phyloP scores from a whole-genome alignment of 768 basidiomycete species.

The Phanerochaete carnosa region DNA sequence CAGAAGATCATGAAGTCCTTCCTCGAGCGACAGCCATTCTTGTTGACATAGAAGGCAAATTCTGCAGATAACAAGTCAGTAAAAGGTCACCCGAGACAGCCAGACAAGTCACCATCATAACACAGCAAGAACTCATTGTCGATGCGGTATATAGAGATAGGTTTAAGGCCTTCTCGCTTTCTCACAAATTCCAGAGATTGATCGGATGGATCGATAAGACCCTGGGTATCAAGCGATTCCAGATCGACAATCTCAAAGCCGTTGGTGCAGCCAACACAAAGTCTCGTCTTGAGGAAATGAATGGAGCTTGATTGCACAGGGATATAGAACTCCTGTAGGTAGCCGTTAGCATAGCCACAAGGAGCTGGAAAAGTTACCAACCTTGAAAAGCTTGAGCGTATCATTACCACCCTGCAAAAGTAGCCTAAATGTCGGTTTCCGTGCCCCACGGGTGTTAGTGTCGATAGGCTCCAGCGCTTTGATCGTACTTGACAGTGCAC shows the following conservation, averaged over 20 bases:
- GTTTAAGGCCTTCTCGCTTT: constrained; percentile 75
- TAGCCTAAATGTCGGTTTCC: constrained; percentile 92
- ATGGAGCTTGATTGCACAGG: constrained; percentile 96
- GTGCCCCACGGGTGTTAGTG: constrained; percentile 71
- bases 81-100: neutral
- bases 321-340: constrained; percentile 90
- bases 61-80: constrained; percentile 47
- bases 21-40: constrained; percentile 87
- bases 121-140: constrained; percentile 96
- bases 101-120: constrained; percentile 73
- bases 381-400: constrained; percentile 88
- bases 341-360: constrained; percentile 1
- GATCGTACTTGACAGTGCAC: constrained; percentile 93
- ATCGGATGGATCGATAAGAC: constrained; percentile 90
- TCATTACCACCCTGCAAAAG: constrained; percentile 93
- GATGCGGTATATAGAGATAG: constrained; percentile 96
- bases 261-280: constrained; percentile 95
- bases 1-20: constrained; percentile 94
- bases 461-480: constrained; percentile 97
- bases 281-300: constrained; percentile 94
- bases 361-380: constrained; percentile 27
- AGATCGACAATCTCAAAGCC: constrained; percentile 99
- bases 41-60: constrained; percentile 98
- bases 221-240: constrained; percentile 95
- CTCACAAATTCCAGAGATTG: constrained; percentile 90